Conservation (phyloP, 345 rosid species). For the Arabis alpina region DNA sequence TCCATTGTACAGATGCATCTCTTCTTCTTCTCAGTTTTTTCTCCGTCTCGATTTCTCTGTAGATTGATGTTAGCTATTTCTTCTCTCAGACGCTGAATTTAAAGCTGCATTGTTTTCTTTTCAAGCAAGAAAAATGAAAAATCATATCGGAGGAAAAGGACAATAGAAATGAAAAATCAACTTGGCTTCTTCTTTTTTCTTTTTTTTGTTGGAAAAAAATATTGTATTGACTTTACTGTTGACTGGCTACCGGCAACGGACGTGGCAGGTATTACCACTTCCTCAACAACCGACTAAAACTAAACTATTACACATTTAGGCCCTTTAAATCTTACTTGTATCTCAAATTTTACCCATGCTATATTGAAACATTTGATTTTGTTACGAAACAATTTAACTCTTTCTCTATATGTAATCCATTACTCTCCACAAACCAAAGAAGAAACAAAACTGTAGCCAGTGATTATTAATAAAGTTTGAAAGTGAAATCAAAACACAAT, state of each 20-base stretch:
- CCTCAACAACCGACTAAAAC: conserved; percentile 33
- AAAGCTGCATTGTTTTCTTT: conserved; percentile 48
- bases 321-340: neutral
- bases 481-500: too few relatives aligned
- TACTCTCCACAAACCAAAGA: too few relatives aligned
- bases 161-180: conserved; percentile 27
- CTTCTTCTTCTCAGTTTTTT: conserved; percentile 22
- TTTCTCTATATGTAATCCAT: neutral
- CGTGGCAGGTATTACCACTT: conserved; percentile 23
- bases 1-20: conserved; percentile 94
- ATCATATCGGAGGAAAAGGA: conserved; percentile 32
- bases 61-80: conserved; percentile 1
- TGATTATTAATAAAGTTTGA: too few relatives aligned
- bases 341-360: neutral
- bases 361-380: neutral
- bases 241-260: conserved; percentile 44
- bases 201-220: neutral
- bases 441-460: too few relatives aligned
- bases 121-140: conserved; percentile 54
- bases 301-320: neutral
- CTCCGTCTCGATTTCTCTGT: conserved; percentile 25
- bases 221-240: conserved; percentile 40
- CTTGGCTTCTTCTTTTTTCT: conserved; percentile 24
- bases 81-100: conserved; percentile 28
- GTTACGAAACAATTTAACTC: neutral